Evolutionary conservation across 345 rosid genomes (phyloP).

Genomic region (Eucalyptus curtisii): DNA sequence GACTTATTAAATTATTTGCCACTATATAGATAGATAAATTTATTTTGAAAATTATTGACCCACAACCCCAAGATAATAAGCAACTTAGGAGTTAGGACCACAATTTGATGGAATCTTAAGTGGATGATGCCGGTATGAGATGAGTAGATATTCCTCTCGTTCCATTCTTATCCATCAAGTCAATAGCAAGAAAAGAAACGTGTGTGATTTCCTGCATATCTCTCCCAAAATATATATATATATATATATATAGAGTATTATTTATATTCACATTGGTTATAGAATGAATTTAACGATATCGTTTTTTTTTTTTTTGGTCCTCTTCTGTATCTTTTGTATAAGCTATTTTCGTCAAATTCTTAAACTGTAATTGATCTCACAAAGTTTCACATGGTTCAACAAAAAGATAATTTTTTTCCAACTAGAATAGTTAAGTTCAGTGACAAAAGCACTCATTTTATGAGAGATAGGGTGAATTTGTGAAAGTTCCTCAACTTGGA

Average conservation of each 20-base stretch:
- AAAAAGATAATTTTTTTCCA: not conserved
- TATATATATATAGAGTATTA: not conserved
- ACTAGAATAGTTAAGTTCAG: not conserved
- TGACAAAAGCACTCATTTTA: not conserved
- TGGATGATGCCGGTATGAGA: not conserved
- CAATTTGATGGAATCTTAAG: not conserved
- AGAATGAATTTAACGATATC: not conserved
- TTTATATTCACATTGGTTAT: not conserved
- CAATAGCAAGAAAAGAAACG: not conserved
- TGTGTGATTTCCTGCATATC: not conserved
- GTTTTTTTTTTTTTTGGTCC: not conserved
- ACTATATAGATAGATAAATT: not conserved
- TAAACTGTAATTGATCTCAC: not conserved
- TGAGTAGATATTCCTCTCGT: not conserved
- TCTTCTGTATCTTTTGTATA: not conserved
- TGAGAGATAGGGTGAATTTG: not conserved
- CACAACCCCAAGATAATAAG: not conserved
- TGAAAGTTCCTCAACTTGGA: not conserved
- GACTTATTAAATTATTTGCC: conserved; percentile 1
- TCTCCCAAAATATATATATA: not conserved
- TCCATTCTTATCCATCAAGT: not conserved
- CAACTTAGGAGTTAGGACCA: not conserved
- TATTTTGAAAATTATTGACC: not conserved
- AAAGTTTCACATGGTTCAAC: not conserved
- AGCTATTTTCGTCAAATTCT: not conserved